Conservation (phyloP, 2,329 filamentous ascomycete species). For the Metarhizium rileyi region DNA sequence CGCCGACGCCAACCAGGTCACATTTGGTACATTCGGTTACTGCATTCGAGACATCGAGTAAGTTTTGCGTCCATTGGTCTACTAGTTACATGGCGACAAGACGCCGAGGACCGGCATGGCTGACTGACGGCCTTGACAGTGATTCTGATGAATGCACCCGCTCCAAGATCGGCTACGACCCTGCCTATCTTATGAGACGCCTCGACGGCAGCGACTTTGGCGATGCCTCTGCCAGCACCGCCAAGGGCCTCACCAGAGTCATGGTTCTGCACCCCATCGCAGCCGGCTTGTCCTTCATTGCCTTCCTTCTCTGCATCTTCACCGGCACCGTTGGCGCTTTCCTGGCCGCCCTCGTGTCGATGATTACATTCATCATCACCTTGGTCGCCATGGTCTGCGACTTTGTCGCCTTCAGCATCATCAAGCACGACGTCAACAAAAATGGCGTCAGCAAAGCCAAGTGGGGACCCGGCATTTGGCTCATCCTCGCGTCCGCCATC, state of each 20-base stretch:
- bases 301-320: conserved; percentile 45
- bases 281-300: conserved; percentile 46
- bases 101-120: neutral
- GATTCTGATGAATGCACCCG: conserved; percentile 38
- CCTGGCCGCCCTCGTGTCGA: conserved; percentile 37
- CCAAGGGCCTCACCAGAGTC: conserved; percentile 42
- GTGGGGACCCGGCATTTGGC: conserved; percentile 50
- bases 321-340: conserved; percentile 44
- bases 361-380: conserved; percentile 41
- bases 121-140: conserved; percentile 8
- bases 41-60: conserved; percentile 30
- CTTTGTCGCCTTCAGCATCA: conserved; percentile 46
- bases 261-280: conserved; percentile 55
- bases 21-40: conserved; percentile 53
- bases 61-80: conserved; percentile 4
- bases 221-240: conserved; percentile 31
- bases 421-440: conserved; percentile 43
- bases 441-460: conserved; percentile 34
- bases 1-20: conserved; percentile 27
- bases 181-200: conserved; percentile 32
- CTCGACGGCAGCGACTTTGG: conserved; percentile 31
- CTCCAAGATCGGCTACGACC: conserved; percentile 45
- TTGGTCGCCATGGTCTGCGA: conserved; percentile 43
- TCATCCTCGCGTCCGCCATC: conserved; percentile 45
- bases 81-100: neutral